These are phyloP conservation scores for Agrocybe chaxingu DNA, from an alignment of 768 basidiomycete species.

Conservation along the genomic window DNA sequence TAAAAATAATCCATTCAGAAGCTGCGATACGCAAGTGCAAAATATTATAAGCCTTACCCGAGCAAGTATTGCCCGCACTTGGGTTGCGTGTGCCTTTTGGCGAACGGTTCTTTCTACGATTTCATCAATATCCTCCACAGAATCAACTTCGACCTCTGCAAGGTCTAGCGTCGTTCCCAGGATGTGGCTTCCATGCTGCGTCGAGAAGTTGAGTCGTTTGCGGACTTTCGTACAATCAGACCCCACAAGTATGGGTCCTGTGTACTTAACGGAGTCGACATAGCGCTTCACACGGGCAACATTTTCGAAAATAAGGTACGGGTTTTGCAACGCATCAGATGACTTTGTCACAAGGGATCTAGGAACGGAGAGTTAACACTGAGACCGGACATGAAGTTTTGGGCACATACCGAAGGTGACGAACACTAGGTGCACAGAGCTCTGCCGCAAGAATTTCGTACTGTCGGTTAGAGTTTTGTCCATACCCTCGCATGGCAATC, in stretches of 20 bases:
- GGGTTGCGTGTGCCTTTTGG: slow-evolving; percentile 18
- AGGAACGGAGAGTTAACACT: not conserved
- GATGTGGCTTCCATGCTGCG: too few relatives aligned
- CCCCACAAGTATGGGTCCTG: slow-evolving; percentile 20
- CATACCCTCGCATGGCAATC: too few relatives aligned
- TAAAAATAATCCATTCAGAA: not conserved
- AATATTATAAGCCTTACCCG: slow-evolving; percentile 15
- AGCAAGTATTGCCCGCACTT: slow-evolving; percentile 22
- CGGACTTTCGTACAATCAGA: slow-evolving; percentile 19
- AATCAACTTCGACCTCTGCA: slow-evolving; percentile 17
- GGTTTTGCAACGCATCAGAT: slow-evolving; percentile 20
- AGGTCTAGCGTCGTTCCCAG: slow-evolving; percentile 16
- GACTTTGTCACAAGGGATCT: slow-evolving; percentile 21
- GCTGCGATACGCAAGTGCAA: too few relatives aligned
- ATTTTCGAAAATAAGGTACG: slow-evolving; percentile 22
- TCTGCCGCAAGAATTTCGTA: too few relatives aligned
- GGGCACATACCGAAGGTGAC: too few relatives aligned
- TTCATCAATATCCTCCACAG: slow-evolving; percentile 20
- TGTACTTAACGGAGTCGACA: slow-evolving; percentile 13
- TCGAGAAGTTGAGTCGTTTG: too few relatives aligned
- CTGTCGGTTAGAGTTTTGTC: too few relatives aligned
- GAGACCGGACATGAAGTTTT: too few relatives aligned
- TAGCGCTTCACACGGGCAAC: slow-evolving; percentile 22
- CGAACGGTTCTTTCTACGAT: slow-evolving; percentile 16
- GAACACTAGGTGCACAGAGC: too few relatives aligned